A percentile compares a stretch with the other conserved stretches of the same genome.
These are phyloP conservation scores for Thraustochytrium sp. DNA, from an alignment of 352 stramenopile species.

Conservation along the genomic window DNA sequence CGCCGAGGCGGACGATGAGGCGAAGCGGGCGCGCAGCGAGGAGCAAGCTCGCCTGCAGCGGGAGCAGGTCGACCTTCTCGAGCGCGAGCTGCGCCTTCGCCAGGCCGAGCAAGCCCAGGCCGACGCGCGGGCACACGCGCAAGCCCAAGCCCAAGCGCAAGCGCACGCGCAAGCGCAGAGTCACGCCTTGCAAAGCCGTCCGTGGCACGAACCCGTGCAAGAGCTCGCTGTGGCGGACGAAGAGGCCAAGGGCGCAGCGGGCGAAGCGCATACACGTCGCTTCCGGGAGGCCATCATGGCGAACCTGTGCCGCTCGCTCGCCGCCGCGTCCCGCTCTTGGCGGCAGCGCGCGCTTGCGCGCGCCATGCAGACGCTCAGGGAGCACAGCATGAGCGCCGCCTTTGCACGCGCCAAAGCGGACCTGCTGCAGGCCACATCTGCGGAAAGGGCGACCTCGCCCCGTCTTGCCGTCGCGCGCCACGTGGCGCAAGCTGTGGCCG, in stretches of 20 bases:
- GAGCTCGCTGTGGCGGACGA: neutral
- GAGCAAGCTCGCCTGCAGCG: neutral
- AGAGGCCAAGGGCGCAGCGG: neutral
- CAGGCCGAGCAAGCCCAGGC: neutral
- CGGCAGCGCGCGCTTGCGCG: neutral
- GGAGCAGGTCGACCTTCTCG: neutral
- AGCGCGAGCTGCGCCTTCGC: neutral
- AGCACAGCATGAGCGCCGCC: neutral
- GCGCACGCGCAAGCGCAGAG: neutral
- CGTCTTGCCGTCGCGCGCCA: neutral
- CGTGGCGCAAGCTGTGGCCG: conserved; percentile 14
- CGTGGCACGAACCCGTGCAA: no score
- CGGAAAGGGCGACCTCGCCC: neutral
- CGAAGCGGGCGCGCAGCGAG: neutral
- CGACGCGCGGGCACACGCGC: neutral
- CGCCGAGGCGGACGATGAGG: no score
- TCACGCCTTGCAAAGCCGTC: no score
- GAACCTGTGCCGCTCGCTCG: neutral
- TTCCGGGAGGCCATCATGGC: neutral
- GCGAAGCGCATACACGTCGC: neutral
- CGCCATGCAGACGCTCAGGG: neutral
- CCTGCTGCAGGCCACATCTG: neutral
- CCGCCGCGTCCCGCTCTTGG: neutral
- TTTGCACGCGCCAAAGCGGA: neutral
- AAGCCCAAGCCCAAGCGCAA: neutral